Evolutionary conservation across 768 basidiomycete genomes (phyloP), one percentile per base, ranked within the genome.

Genomic region (Crepidotus variabilis): DNA sequence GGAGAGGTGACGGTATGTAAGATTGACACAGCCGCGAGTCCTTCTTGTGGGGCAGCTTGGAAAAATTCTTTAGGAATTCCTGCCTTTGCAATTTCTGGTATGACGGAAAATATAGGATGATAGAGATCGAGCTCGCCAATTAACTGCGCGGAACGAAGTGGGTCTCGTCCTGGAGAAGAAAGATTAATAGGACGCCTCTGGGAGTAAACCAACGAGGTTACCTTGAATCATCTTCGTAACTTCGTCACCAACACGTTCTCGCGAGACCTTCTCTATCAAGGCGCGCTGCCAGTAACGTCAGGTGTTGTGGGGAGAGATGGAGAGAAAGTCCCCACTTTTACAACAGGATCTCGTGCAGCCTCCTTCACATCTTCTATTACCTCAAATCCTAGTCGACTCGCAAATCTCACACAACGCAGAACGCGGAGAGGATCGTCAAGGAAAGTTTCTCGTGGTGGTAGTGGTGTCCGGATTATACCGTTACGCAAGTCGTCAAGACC

Each of bases 171-270:
- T 95, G 57, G 20, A 48, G 46, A 39, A 20, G 20, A 45, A 13
- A 16, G 20, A 39, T 18, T 51, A 23, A 55, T 20, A 28, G 34
- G n/a, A 20, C 20, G 11, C 2, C 10, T 10, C 5, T 32, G 34
- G 33, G 36, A 9, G 7, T 2, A 35, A 21, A 16, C 21, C 22
- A 28, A 58, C 28, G n/a, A 51, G 36, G 50, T 21, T 47, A 88
- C 96, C 88, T 76, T 86, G 86, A 67, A 98, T 79, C 91, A 98
- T 98, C 69, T 98, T 99, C 59, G 89, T 83, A 13, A 98, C 65
- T 70, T 99, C 97, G 59, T 90, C 90, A 0, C 95, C 95, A 5
- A 94, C 84, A 16, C 97, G 83, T 72, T 98, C 97, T 51, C 92
- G 83, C 33, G 89, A 88, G 47, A 99, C 90, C 68, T 98, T 97